Evolutionary conservation across 2,329 filamentous ascomycete species (phyloP), one percentile per base, ranked within the genome.

Genomic region (Endoconidiophora laricicola): DNA sequence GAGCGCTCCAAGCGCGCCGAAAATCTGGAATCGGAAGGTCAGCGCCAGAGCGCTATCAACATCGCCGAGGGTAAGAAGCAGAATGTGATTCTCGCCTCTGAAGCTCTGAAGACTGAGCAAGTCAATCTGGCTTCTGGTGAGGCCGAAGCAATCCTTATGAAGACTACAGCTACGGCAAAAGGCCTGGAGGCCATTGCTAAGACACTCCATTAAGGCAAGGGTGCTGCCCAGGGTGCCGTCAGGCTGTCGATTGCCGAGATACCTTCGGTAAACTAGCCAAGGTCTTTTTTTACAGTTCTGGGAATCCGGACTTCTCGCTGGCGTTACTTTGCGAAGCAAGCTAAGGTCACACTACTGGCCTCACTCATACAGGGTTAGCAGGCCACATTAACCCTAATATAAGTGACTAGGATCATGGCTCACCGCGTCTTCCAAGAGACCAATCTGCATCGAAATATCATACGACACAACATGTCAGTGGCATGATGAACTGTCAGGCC

Each of bases 21-120:
- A 69, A 98, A 98, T 59, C 73, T 98, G 44, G 91, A 98, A 53
- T 94, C 86, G 0, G 91, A 98, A 63, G 91, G 91, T 67, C 91
- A 98, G 68, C 76, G 91, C 55, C 91, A 98, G 69, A 90, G 82
- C 60, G 91, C 91, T 38, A 98, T 98, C 75, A 98, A 98, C 66
- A 95, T 98, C 57, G 91, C 91, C 51, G 91, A 98, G 71, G 91
- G 91, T 64, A 79, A 82, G 66, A 98, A 98, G 71, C 91, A 96
- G 72, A 87, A 81, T 58, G 90, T 95, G 20, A 98, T 98, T 58
- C 73, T 98, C 22, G 91, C 91, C 0, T 95, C 87, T 6, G 91
- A 98, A 67, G 91, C 91, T 14, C 61, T 94, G 66, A 79, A 81
- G 57, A 78, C 85, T 12, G 90, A 98, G 69, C 78, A 93, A 63